These are phyloP conservation scores for Cryptosporidium andersoni DNA, from an alignment of 169 alveolate genomes.

Conservation along the genomic window DNA sequence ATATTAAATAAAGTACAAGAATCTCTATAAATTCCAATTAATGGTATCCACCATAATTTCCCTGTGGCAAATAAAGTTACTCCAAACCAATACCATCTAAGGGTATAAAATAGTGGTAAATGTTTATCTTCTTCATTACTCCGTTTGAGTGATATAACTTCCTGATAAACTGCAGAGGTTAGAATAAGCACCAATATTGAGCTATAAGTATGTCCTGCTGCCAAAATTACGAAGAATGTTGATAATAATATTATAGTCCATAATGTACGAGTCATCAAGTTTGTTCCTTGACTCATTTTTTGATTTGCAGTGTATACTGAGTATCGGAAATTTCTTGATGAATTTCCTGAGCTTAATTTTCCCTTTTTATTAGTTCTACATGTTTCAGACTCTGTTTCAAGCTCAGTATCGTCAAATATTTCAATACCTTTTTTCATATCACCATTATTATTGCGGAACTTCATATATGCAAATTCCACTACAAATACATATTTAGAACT, in stretches of 20 bases:
- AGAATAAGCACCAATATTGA: slow-evolving; percentile 82
- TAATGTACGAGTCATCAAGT: slow-evolving; percentile 74
- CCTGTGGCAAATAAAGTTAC: slow-evolving; percentile 78
- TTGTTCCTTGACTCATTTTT: slow-evolving; percentile 10
- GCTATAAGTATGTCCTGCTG: slow-evolving; percentile 90
- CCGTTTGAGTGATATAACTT: slow-evolving; percentile 80
- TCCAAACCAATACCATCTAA: slow-evolving; percentile 82
- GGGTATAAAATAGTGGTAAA: slow-evolving; percentile 76
- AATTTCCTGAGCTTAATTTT: neutral
- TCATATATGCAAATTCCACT: neutral
- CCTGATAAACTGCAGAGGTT: slow-evolving; percentile 76
- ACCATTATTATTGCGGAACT: neutral
- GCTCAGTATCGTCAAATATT: slow-evolving; percentile 59
- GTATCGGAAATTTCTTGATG: neutral
- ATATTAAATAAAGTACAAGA: slow-evolving; percentile 70
- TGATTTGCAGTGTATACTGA: neutral
- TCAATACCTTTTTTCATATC: slow-evolving; percentile 4
- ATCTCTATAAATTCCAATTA: slow-evolving; percentile 70
- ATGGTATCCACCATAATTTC: slow-evolving; percentile 72
- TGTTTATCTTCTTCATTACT: slow-evolving; percentile 78
- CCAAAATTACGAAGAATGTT: slow-evolving; percentile 79
- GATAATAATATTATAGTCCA: slow-evolving; percentile 84
- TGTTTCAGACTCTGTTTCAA: slow-evolving; percentile 66
- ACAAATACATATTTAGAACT: neutral
- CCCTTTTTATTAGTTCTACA: slow-evolving; percentile 3